phyloP scores from a whole-genome alignment of 352 stramenopile genomes.

The Peronosclerospora sorghi region DNA sequence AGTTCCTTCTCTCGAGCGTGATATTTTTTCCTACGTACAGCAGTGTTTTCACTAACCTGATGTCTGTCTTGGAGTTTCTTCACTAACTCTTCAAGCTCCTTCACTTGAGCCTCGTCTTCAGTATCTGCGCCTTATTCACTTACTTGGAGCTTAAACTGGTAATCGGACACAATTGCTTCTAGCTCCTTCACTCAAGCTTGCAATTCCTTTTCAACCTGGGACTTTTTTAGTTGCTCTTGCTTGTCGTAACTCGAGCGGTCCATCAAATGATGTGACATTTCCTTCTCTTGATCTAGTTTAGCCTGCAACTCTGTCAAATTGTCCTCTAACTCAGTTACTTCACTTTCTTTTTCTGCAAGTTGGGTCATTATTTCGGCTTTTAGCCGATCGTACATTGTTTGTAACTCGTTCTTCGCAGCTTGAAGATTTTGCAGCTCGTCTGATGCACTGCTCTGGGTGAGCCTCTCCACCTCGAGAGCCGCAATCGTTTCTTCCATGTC shows the following conservation, averaged over 20 bases:
- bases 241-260: too few species aligned
- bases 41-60: too few species aligned
- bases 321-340: conserved; percentile 43
- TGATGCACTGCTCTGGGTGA: conserved; percentile 1
- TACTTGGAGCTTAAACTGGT: conserved; percentile 23
- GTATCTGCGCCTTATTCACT: conserved; percentile 22
- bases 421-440: conserved; percentile 18
- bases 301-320: too few species aligned
- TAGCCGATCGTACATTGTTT: conserved; percentile 26
- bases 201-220: too few species aligned
- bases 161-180: too few species aligned
- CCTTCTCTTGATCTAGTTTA: conserved; percentile 38
- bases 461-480: conserved; percentile 20
- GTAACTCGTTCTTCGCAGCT: conserved; percentile 18
- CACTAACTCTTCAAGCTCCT: neutral
- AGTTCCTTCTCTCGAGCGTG: too few species aligned
- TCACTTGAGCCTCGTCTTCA: too few species aligned
- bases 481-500: conserved; percentile 34
- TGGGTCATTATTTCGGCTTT: conserved; percentile 19
- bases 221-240: too few species aligned
- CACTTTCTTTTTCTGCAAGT: conserved; percentile 28
- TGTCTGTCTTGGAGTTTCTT: conserved; percentile 9
- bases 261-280: conserved; percentile 38
- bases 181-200: too few species aligned
- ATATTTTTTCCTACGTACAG: conserved; percentile 19